Evolutionary conservation across 2,329 filamentous ascomycete species (phyloP).

Genomic region (Bipolaris victoriae): DNA sequence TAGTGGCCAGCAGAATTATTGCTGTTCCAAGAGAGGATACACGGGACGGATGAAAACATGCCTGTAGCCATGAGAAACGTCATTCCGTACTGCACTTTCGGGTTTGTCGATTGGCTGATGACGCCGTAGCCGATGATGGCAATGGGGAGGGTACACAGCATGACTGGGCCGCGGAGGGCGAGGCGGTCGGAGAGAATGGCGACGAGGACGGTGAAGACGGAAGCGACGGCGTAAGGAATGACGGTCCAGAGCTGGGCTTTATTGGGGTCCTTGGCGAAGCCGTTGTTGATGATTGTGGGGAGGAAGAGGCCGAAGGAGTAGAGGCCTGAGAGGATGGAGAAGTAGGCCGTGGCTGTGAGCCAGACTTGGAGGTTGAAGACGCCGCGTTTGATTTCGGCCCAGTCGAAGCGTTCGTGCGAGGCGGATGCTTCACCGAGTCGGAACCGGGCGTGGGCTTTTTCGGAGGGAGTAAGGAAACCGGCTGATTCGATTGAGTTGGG

Average conservation of each 20-base stretch:
- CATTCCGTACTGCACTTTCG: conserved; percentile 67
- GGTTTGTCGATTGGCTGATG: conserved; percentile 62
- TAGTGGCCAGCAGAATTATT: conserved; percentile 74
- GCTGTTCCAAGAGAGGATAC: conserved; percentile 68
- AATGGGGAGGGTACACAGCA: conserved; percentile 67
- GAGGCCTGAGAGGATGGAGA: conserved; percentile 62
- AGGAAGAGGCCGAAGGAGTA: conserved; percentile 71
- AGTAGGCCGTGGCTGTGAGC: conserved; percentile 68
- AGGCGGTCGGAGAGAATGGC: conserved; percentile 67
- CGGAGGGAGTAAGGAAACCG: conserved; percentile 59
- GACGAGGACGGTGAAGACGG: conserved; percentile 58
- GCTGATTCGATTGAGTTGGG: conserved; percentile 64
- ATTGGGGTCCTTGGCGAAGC: conserved; percentile 61
- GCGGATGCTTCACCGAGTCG: conserved; percentile 52
- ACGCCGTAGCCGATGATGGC: conserved; percentile 70
- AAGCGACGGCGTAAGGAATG: conserved; percentile 67
- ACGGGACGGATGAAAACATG: conserved; percentile 67
- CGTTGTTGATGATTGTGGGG: conserved; percentile 68
- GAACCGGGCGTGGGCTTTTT: conserved; percentile 58
- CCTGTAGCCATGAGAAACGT: conserved; percentile 71
- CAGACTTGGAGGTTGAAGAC: conserved; percentile 66
- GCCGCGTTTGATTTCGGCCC: conserved; percentile 68
- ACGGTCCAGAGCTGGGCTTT: conserved; percentile 68
- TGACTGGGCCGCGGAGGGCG: conserved; percentile 64
- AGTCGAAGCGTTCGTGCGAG: conserved; percentile 58